Percentiles rank a stretch among this genome's conserved stretches.
phyloP scores from a whole-genome alignment of 441 rosid genomes.

The Iberis amara region DNA sequence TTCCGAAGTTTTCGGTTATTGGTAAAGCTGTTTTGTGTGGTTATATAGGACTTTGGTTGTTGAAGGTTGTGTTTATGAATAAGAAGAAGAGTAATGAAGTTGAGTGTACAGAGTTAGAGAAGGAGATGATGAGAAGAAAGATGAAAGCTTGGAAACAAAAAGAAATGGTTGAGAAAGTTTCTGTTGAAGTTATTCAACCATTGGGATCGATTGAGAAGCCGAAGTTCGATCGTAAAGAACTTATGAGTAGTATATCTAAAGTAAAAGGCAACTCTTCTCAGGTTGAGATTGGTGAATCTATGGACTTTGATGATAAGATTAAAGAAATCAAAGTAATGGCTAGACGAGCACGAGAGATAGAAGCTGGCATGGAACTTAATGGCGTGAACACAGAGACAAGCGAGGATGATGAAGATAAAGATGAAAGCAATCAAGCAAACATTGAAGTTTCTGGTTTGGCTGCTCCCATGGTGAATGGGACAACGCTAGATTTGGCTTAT shows the following conservation, averaged over 20 bases:
- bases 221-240: slow-evolving; percentile 50
- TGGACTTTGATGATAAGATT: slow-evolving; percentile 41
- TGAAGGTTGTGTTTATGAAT: slow-evolving; percentile 39
- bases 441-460: slow-evolving; percentile 26
- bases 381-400: slow-evolving; percentile 25
- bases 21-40: slow-evolving; percentile 51
- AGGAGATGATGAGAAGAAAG: slow-evolving; percentile 88
- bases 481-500: slow-evolving; percentile 28
- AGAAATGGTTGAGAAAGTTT: slow-evolving; percentile 42
- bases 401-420: slow-evolving; percentile 26
- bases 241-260: slow-evolving; percentile 46
- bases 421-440: slow-evolving; percentile 27
- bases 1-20: slow-evolving; percentile 39
- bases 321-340: slow-evolving; percentile 54
- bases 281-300: slow-evolving; percentile 29
- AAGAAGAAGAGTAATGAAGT: slow-evolving; percentile 35
- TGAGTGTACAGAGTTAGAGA: slow-evolving; percentile 51
- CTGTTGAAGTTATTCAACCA: slow-evolving; percentile 45
- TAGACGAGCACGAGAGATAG: slow-evolving; percentile 44
- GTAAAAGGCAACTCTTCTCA: slow-evolving; percentile 37
- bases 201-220: slow-evolving; percentile 43
- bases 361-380: slow-evolving; percentile 36
- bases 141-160: slow-evolving; percentile 56
- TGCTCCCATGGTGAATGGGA: slow-evolving; percentile 32
- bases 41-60: slow-evolving; percentile 47